Conservation (phyloP, 305 asterid genomes). For the Rubia balearica region DNA sequence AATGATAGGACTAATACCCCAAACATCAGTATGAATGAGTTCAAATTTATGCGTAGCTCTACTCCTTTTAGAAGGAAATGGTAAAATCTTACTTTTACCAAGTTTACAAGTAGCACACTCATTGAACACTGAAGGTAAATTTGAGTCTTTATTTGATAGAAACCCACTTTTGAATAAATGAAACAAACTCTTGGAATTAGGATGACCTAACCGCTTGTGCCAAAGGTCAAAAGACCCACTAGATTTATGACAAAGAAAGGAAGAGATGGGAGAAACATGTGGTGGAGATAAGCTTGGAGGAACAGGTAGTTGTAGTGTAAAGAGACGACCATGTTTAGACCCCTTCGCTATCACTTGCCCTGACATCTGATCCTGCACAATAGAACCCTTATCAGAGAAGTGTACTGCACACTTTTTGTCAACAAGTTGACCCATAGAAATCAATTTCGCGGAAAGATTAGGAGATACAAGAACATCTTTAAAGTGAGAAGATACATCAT, state of each 20-base stretch:
- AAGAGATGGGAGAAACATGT: background rate
- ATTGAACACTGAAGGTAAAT: background rate
- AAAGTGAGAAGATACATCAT: background rate
- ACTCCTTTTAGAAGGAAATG: background rate
- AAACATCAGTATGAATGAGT: background rate
- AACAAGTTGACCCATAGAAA: background rate
- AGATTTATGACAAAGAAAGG: background rate
- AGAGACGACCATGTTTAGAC: background rate
- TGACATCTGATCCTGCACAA: background rate
- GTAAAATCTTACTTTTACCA: background rate
- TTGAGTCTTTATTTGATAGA: background rate
- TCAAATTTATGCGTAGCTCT: background rate
- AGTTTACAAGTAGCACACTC: background rate
- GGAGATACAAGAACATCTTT: background rate
- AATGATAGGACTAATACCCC: background rate
- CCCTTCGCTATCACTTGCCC: background rate
- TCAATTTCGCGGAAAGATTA: background rate
- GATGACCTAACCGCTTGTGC: background rate
- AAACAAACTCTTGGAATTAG: background rate
- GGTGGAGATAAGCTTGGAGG: background rate
- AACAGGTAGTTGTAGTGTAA: background rate
- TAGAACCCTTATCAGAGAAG: background rate
- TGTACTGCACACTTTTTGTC: background rate
- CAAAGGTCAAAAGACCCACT: background rate
- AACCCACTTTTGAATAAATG: background rate